phyloP scores from a whole-genome alignment of 306 rosid species.

The Fragaria nilgerrensis region DNA sequence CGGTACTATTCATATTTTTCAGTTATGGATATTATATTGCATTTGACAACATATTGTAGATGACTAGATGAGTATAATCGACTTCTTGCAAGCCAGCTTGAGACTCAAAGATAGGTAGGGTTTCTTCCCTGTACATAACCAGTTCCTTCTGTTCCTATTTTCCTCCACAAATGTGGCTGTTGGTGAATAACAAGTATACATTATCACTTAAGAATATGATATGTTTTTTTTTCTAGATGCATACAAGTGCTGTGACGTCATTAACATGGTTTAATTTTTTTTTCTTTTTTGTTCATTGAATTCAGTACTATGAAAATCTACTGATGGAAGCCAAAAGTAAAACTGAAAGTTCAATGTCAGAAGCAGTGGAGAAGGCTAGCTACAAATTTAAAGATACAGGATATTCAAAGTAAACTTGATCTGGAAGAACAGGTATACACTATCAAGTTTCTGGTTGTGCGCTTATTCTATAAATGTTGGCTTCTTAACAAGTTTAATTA shows the following conservation, averaged over 20 bases:
- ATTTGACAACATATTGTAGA: conserved; percentile 70
- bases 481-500: conserved; percentile 21
- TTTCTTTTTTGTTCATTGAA: conserved; percentile 3
- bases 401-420: too few species aligned
- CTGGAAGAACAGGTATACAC: conserved; percentile 85
- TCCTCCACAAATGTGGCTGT: neutral
- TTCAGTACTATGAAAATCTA: conserved; percentile 72
- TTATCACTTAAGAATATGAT: too few species aligned
- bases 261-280: neutral
- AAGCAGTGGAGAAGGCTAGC: too few species aligned
- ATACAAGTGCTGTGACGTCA: neutral
- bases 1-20: neutral
- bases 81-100: conserved; percentile 86
- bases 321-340: conserved; percentile 69
- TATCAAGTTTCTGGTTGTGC: conserved; percentile 12
- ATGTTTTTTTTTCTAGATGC: neutral
- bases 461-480: neutral
- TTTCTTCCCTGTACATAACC: neutral
- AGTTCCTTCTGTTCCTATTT: neutral
- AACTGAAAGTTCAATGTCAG: too few species aligned
- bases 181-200: neutral
- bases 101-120: conserved; percentile 86
- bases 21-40: conserved; percentile 16
- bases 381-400: too few species aligned
- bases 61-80: conserved; percentile 86